Base-by-base conservation (phyloP, 768 basidiomycete genomes). In the Crassisporium funariophilum region DNA sequence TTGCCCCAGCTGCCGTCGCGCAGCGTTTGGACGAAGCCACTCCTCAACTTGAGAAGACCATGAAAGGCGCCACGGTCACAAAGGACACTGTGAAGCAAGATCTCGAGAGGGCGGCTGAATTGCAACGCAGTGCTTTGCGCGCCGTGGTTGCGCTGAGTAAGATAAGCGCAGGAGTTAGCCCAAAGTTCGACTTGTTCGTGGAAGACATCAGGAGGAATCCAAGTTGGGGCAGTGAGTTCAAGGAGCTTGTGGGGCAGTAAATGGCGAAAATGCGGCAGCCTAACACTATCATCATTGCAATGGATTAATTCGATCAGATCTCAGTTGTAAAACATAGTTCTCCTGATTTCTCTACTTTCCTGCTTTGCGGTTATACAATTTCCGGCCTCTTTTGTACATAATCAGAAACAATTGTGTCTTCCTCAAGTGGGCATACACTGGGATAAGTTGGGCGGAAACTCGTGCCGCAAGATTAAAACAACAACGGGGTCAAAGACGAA, bases 11-110 rank as follows among this genome's bases (percentile, higher is more conserved):
- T 0, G 84, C 88, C 23, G 83, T 98, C 19, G 77, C 87, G 1
- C 88, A 88, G 53, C 80, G 88, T 19, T 75, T 98, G 47, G 91
- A 94, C 54, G 89, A 88, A 50, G 83, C 86, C 17, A 89, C 91
- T 20, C 86, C 88, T 4, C 82, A 84, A 43, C 75, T 98, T 51
- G 88, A 91, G 64, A 83, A 84, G 66, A 88, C 91, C 29, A 92
- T 98, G 83, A 89, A 92, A 61, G 91, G 91, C 1, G 81, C 88
- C 5, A 85, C 80, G 5, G 81, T 91, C 33, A 91, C 90, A 42
- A 98, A 98, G 71, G 95, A 98, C 61, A 91, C 92, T 0, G 95
- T 97, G 38, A 98, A 98, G 68, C 91, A 93, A 64, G 91, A 93
- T 55, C 63, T 93, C 35, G 90, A 91, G 67, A 80, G 88, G 15